These are phyloP conservation scores for Trapa incisa DNA, from an alignment of 345 rosid genomes.

Conservation along the genomic window DNA sequence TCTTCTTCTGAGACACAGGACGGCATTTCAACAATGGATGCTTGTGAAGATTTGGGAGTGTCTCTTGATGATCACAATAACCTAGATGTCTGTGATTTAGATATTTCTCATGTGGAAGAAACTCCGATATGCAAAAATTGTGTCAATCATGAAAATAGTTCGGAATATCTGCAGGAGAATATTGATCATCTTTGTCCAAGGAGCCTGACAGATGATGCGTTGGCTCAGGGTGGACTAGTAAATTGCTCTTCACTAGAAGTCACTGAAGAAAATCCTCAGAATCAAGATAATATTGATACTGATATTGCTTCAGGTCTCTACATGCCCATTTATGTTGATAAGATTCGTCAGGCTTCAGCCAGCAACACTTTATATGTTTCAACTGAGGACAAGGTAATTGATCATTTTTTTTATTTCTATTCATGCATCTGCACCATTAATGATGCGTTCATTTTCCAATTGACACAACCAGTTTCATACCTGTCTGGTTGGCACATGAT, in stretches of 20 bases:
- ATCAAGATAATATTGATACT: conserved; percentile 4
- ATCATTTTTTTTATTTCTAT: not conserved
- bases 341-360: conserved; percentile 10
- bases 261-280: not conserved
- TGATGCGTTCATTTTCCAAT: not conserved
- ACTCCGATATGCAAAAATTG: conserved; percentile 25
- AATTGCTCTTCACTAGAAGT: conserved; percentile 5
- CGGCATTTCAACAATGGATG: conserved; percentile 34
- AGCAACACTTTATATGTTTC: conserved; percentile 15
- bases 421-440: not conserved
- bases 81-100: conserved; percentile 12
- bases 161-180: conserved; percentile 5
- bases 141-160: conserved; percentile 9
- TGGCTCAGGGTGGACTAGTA: not conserved
- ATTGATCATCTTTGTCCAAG: not conserved
- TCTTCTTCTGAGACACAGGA: conserved; percentile 29
- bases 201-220: conserved; percentile 1
- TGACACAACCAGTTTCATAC: not conserved
- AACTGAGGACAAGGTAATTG: conserved; percentile 22
- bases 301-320: conserved; percentile 9
- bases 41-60: conserved; percentile 45
- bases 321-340: conserved; percentile 10
- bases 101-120: conserved; percentile 36
- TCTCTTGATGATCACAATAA: conserved; percentile 13
- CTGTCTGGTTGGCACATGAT: not conserved